Conservation (phyloP, 768 basidiomycete genomes). For the Lepiota brunneoincarnata region DNA sequence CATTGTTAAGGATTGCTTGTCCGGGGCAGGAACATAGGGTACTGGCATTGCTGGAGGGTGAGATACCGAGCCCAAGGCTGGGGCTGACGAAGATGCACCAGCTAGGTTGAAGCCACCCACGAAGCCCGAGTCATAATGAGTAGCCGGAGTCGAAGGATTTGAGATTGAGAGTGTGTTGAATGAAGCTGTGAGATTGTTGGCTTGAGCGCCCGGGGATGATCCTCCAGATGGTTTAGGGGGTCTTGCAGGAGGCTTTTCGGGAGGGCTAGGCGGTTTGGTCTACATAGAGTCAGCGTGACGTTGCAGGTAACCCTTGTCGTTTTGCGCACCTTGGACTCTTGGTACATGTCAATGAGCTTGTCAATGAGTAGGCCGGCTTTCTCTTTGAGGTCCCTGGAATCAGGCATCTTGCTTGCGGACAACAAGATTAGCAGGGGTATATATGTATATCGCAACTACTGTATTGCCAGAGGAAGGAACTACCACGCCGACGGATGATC, state of each 20-base stretch:
- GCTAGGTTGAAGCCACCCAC: slow-evolving; percentile 49
- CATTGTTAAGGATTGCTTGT: slow-evolving; percentile 34
- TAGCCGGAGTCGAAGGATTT: slow-evolving; percentile 4
- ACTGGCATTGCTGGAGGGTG: slow-evolving; percentile 33
- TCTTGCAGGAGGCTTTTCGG: slow-evolving; percentile 10
- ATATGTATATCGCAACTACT: background rate
- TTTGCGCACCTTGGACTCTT: background rate
- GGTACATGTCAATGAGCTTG: slow-evolving; percentile 15
- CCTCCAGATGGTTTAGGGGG: background rate
- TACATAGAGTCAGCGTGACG: slow-evolving; percentile 7
- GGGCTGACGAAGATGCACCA: slow-evolving; percentile 12
- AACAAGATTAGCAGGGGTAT: background rate
- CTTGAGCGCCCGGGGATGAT: background rate
- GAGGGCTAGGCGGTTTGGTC: slow-evolving; percentile 14
- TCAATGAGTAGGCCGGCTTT: slow-evolving; percentile 17
- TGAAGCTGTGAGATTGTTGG: slow-evolving; percentile 18
- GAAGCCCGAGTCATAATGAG: slow-evolving; percentile 27
- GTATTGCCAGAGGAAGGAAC: background rate
- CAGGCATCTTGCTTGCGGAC: background rate
- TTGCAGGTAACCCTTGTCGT: background rate
- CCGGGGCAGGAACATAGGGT: slow-evolving; percentile 29
- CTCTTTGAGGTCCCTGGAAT: slow-evolving; percentile 3
- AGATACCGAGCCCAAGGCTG: slow-evolving; percentile 17
- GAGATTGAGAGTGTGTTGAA: slow-evolving; percentile 27
- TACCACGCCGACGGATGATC: background rate